These are phyloP conservation scores for Spinacia oleracea DNA, from an alignment of 179 eudicot species.

Conservation along the genomic window DNA sequence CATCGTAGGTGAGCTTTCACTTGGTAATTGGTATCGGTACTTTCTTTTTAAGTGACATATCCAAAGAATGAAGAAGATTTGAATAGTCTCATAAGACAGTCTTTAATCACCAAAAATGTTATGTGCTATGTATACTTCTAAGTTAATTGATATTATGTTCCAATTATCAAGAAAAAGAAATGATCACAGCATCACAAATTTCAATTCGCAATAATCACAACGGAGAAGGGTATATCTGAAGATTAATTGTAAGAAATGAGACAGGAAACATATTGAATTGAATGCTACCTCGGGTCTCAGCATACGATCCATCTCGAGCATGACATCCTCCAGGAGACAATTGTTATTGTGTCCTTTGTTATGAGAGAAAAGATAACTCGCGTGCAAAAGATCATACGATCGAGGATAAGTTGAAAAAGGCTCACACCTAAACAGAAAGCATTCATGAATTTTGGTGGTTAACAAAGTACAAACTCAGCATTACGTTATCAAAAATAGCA, in stretches of 20 bases:
- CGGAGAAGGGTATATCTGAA: neutral
- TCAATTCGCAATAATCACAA: neutral
- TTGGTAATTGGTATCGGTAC: neutral
- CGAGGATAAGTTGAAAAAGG: slow-evolving; percentile 99
- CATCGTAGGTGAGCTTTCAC: no score
- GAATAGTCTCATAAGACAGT: neutral
- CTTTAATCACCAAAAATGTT: neutral
- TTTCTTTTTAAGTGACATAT: neutral
- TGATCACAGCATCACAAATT: neutral
- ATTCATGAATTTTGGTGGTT: neutral
- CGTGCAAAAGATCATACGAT: slow-evolving; percentile 84
- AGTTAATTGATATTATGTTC: neutral
- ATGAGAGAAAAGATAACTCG: slow-evolving; percentile 74
- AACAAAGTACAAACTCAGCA: neutral
- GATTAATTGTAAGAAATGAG: neutral
- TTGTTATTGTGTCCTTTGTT: slow-evolving; percentile 54
- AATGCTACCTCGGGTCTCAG: slow-evolving; percentile 77
- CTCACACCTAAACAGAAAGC: slow-evolving; percentile 65
- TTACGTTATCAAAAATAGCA: neutral
- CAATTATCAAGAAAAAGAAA: neutral
- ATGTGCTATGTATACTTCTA: neutral
- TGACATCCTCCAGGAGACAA: slow-evolving; percentile 74
- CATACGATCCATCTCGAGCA: slow-evolving; percentile 90
- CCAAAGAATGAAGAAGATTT: neutral
- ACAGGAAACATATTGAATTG: neutral